These are phyloP conservation scores for Ophiostoma himal-ulmi DNA, from an alignment of 2,329 filamentous ascomycete species.

Conservation along the genomic window DNA sequence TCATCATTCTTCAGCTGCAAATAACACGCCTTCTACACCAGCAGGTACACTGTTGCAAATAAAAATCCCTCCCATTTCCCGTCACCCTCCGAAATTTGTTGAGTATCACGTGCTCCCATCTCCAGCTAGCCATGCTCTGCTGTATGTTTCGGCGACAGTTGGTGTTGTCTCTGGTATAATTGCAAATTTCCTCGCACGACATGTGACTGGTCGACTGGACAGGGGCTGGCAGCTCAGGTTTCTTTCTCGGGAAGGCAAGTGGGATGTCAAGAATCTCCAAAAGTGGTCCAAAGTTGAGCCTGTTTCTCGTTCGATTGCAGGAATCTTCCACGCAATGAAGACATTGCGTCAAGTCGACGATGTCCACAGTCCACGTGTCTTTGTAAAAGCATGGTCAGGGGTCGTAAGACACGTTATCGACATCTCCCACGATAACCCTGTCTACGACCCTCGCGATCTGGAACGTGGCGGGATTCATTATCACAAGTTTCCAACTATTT, in stretches of 20 bases:
- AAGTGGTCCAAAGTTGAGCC: conserved; percentile 82
- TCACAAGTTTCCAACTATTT: conserved; percentile 86
- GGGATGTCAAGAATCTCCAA: conserved; percentile 92
- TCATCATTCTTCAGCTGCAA: not conserved
- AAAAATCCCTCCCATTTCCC: conserved; percentile 44
- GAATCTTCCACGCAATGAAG: conserved; percentile 83
- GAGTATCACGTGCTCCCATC: conserved; percentile 65
- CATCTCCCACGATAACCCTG: conserved; percentile 83
- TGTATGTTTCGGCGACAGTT: conserved; percentile 71
- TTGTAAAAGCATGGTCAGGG: conserved; percentile 61
- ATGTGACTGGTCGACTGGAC: conserved; percentile 71
- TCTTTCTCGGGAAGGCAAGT: conserved; percentile 84
- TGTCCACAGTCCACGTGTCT: conserved; percentile 66
- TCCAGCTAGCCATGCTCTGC: conserved; percentile 75
- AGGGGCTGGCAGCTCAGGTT: conserved; percentile 89
- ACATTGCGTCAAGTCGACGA: conserved; percentile 87
- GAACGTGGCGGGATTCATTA: conserved; percentile 63
- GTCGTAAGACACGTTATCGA: conserved; percentile 75
- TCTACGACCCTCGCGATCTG: conserved; percentile 73
- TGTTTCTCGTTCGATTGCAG: conserved; percentile 71
- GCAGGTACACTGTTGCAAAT: conserved; percentile 36
- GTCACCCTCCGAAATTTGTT: conserved; percentile 44
- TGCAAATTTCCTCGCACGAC: conserved; percentile 68
- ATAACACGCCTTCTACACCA: conserved; percentile 33
- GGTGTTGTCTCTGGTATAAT: conserved; percentile 75